Evolutionary conservation across 495 filamentous ascomycete species (phyloP).

Genomic region (Neurospora terricola): DNA sequence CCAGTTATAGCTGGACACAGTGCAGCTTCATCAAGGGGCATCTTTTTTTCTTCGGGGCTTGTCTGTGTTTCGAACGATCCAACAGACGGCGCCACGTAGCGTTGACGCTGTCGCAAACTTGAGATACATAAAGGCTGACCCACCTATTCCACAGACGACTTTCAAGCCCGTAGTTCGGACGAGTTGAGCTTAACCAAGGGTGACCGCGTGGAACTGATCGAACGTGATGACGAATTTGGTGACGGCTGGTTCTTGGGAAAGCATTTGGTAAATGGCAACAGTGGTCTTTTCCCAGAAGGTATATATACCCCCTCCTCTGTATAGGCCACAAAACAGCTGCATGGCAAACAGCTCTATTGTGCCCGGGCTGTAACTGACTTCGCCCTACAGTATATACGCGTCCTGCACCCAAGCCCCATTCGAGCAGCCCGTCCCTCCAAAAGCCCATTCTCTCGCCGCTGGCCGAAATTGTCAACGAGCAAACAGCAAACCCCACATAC

Average conservation of each 20-base stretch:
- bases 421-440: slow-evolving; percentile 13
- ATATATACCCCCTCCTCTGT: slow-evolving; percentile 16
- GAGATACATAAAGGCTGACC: slow-evolving; percentile 7
- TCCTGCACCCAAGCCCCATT: slow-evolving; percentile 31
- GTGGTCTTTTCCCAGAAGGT: slow-evolving; percentile 88
- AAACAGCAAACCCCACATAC: slow-evolving; percentile 12
- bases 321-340: background rate
- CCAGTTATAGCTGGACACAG: background rate
- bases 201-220: slow-evolving; percentile 83
- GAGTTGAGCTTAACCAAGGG: slow-evolving; percentile 82
- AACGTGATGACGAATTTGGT: slow-evolving; percentile 93
- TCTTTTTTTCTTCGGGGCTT: background rate
- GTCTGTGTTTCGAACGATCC: background rate
- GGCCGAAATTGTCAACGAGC: slow-evolving; percentile 19
- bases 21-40: background rate
- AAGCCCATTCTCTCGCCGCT: slow-evolving; percentile 22
- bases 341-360: background rate
- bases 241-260: slow-evolving; percentile 96
- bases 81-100: background rate
- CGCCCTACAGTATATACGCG: slow-evolving; percentile 42
- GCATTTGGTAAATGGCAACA: slow-evolving; percentile 62
- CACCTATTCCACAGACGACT: slow-evolving; percentile 53
- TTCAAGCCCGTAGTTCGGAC: slow-evolving; percentile 79
- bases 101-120: background rate
- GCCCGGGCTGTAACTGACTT: slow-evolving; percentile 6